These are phyloP conservation scores for Nyctanthes arbortristis DNA, from an alignment of 257 asterid species.

Conservation along the genomic window DNA sequence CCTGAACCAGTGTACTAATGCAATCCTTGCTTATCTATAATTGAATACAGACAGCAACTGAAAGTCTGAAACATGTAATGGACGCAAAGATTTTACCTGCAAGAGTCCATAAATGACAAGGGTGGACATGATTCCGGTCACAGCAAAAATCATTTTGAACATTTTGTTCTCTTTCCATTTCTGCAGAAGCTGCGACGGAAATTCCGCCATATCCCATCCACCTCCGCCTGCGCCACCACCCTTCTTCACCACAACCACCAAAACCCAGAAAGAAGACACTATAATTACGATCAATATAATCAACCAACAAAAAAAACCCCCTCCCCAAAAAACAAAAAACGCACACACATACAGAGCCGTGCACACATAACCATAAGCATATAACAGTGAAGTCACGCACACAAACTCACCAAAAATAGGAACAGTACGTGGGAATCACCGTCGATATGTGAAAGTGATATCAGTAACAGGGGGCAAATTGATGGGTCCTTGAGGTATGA, in stretches of 20 bases:
- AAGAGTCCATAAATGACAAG: constrained; percentile 83
- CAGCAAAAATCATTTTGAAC: constrained; percentile 70
- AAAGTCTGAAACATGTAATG: not conserved
- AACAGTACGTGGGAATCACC: constrained; percentile 1
- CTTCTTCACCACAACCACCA: constrained; percentile 19
- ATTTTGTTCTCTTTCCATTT: constrained; percentile 55
- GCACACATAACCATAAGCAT: too few relatives aligned
- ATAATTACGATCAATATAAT: not conserved
- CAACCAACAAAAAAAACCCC: too few relatives aligned
- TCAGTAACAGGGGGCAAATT: not conserved
- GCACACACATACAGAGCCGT: constrained; percentile 1
- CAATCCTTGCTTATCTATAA: not conserved
- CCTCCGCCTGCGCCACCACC: constrained; percentile 35
- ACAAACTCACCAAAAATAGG: constrained; percentile 19
- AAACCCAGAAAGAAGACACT: not conserved
- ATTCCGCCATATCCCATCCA: constrained; percentile 81
- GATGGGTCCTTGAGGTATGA: too few relatives aligned
- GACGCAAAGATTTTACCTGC: constrained; percentile 53
- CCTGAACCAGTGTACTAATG: not conserved
- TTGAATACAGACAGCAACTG: not conserved
- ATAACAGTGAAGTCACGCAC: too few relatives aligned
- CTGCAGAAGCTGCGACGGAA: constrained; percentile 39
- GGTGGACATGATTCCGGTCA: constrained; percentile 87
- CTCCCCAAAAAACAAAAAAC: not conserved
- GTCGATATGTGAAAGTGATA: constrained; percentile 3